Conservation (phyloP, 2,329 filamentous ascomycete genomes). For the Thyridium curvatum region DNA sequence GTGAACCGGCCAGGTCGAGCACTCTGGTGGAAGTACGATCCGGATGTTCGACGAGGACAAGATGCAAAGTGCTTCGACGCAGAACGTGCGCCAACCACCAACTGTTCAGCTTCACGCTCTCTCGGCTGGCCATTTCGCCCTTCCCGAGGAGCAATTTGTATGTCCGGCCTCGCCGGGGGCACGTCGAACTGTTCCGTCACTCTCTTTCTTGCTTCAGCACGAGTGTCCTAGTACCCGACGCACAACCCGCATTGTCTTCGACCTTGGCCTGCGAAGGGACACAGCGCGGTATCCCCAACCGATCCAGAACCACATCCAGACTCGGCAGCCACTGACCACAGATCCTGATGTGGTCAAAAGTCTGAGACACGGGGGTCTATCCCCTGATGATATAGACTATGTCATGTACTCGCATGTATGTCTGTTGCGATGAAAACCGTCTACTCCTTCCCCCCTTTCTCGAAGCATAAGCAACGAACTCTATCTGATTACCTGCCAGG, state of each 20-base stretch:
- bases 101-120: slow-evolving; percentile 10
- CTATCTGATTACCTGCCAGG: slow-evolving; percentile 2
- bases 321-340: slow-evolving; percentile 31
- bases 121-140: slow-evolving; percentile 26
- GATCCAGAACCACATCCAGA: slow-evolving; percentile 35
- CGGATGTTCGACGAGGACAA: too few relatives aligned
- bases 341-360: slow-evolving; percentile 26
- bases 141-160: slow-evolving; percentile 36
- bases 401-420: slow-evolving; percentile 34
- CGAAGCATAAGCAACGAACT: not conserved
- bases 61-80: too few relatives aligned
- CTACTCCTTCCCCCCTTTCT: not conserved
- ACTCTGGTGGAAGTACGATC: too few relatives aligned
- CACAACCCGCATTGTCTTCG: slow-evolving; percentile 35
- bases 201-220: slow-evolving; percentile 42
- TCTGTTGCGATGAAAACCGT: too few relatives aligned
- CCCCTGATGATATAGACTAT: slow-evolving; percentile 9
- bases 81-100: not conserved
- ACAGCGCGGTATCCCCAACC: slow-evolving; percentile 29
- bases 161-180: slow-evolving; percentile 28
- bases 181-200: slow-evolving; percentile 38
- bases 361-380: slow-evolving; percentile 7
- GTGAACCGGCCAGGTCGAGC: too few relatives aligned
- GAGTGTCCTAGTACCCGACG: slow-evolving; percentile 15
- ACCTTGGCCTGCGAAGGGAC: slow-evolving; percentile 40